Evolutionary conservation across 257 asterid species (phyloP).

Genomic region (Primulina eburnea): DNA sequence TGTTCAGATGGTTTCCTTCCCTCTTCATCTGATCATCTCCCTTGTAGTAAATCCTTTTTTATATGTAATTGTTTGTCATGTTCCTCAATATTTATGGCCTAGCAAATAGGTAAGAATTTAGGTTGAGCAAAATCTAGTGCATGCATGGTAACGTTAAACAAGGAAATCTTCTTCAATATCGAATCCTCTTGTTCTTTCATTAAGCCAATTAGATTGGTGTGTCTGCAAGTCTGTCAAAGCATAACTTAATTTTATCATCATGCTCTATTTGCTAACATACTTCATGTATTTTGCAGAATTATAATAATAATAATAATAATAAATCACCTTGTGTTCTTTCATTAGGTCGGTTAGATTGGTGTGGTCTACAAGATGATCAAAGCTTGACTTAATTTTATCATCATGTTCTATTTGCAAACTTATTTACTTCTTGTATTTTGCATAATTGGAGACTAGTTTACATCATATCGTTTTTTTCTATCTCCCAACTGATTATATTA

Average conservation of each 20-base stretch:
- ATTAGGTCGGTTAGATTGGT: neutral
- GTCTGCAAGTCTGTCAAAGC: no score
- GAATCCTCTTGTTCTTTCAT: neutral
- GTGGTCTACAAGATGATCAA: neutral
- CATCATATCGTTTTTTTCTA: neutral
- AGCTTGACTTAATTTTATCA: neutral
- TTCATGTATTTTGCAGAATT: no score
- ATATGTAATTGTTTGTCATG: neutral
- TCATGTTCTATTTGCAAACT: neutral
- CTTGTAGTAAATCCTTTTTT: no score
- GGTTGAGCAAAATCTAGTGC: neutral
- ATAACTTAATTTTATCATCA: no score
- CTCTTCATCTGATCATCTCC: neutral
- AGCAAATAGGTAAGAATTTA: neutral
- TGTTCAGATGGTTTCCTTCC: neutral
- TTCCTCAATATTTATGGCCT: neutral
- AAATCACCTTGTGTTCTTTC: no score
- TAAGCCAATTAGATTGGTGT: no score
- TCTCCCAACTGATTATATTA: slow-evolving; percentile 11
- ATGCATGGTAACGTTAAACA: neutral
- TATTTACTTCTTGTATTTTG: neutral
- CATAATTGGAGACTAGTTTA: slow-evolving; percentile 8
- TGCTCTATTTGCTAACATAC: no score
- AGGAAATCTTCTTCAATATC: slow-evolving; percentile 1
- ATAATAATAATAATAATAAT: no score